A percentile compares a stretch with the other conserved stretches of the same genome.
Conservation (phyloP, 176 grass and related monocot species). For the Triticum turgidum region DNA sequence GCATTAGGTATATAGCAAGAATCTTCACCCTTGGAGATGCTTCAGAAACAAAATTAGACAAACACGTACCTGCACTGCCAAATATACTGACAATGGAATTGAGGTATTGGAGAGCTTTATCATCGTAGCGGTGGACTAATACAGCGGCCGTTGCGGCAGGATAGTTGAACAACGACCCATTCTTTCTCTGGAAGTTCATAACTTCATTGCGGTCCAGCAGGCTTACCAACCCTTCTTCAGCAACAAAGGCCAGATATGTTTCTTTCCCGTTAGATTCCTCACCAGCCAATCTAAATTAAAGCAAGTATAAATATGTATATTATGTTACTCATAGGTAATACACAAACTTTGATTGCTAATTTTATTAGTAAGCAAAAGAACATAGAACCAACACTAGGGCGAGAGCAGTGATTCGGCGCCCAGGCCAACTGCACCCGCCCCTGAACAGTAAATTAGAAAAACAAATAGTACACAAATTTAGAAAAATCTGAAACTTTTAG, state of each 20-base stretch:
- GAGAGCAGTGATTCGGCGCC: too few relatives aligned
- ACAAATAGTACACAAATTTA: too few relatives aligned
- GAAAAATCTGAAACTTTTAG: too few relatives aligned
- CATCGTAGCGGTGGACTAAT: constrained; percentile 43
- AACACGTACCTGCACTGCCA: constrained; percentile 52
- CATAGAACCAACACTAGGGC: too few relatives aligned
- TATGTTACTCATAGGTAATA: too few relatives aligned
- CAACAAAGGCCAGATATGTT: constrained; percentile 63
- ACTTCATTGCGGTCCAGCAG: constrained; percentile 50
- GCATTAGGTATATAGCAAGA: background rate
- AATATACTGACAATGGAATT: constrained; percentile 43
- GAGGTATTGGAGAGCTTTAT: constrained; percentile 62
- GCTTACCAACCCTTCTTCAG: constrained; percentile 70
- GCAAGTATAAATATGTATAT: too few relatives aligned
- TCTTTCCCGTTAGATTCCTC: constrained; percentile 32
- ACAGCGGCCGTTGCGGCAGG: constrained; percentile 70
- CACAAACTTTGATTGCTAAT: too few relatives aligned
- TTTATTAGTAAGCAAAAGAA: too few relatives aligned
- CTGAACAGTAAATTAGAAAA: too few relatives aligned
- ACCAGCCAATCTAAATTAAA: too few relatives aligned
- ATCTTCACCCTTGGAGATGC: background rate
- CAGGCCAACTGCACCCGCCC: too few relatives aligned
- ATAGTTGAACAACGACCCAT: constrained; percentile 76
- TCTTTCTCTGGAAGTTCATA: constrained; percentile 68
- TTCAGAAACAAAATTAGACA: background rate